Evolutionary conservation across 23 red algal genomes (phyloP).

Genomic region (Chondrus crispus): DNA sequence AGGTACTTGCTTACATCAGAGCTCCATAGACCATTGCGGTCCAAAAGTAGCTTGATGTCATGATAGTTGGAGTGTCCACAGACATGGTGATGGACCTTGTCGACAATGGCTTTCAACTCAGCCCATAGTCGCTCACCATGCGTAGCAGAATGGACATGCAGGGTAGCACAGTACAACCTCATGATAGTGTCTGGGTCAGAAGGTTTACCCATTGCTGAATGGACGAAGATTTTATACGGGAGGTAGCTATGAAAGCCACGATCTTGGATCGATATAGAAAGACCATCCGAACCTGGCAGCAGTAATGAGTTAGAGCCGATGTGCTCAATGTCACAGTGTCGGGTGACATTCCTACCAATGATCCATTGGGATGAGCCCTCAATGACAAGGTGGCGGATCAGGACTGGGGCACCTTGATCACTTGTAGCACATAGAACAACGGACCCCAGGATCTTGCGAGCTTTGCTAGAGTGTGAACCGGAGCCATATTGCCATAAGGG

Average conservation of each 20-base stretch:
- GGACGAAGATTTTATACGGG: not conserved
- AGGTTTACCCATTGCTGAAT: not conserved
- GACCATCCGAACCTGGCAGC: not conserved
- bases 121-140: not conserved
- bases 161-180: not conserved
- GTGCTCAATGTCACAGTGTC: not conserved
- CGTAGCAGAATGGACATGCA: not conserved
- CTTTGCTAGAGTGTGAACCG: not conserved
- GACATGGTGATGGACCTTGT: conserved; percentile 13
- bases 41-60: conserved; percentile 18
- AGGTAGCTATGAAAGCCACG: not conserved
- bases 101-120: not conserved
- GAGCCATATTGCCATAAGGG: not conserved
- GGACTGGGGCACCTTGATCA: not conserved
- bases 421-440: not conserved
- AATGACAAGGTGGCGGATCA: not conserved
- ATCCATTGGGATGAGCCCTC: not conserved
- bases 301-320: not conserved
- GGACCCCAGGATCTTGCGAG: not conserved
- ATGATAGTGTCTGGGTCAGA: not conserved
- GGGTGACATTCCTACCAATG: not conserved
- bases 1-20: conserved; percentile 14
- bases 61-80: not conserved
- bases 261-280: not conserved
- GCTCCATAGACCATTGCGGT: conserved; percentile 14